A percentile compares a stretch with the other conserved stretches of the same genome.
Conservation (phyloP, 140 eudicot species). For the Ambrosia hybrid region DNA sequence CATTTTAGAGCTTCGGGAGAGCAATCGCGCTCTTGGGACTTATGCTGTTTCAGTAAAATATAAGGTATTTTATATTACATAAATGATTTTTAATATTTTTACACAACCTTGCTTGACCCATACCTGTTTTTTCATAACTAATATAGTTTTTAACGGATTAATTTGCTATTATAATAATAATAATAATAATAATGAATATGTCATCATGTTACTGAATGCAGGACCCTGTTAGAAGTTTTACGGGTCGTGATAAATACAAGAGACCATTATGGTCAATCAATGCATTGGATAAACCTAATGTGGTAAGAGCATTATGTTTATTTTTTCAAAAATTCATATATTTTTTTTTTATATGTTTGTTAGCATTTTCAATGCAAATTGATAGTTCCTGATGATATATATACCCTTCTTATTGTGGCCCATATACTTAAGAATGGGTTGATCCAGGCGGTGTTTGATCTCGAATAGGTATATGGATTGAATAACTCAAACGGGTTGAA, state of each 20-base stretch:
- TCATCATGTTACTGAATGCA: constrained; percentile 36
- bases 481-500: too few species aligned
- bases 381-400: too few species aligned
- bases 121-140: background rate
- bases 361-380: too few species aligned
- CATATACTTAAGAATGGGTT: too few species aligned
- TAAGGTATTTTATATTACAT: constrained; percentile 42
- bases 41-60: constrained; percentile 82
- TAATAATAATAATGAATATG: background rate
- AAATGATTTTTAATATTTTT: background rate
- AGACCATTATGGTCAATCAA: constrained; percentile 79
- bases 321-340: too few species aligned
- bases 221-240: constrained; percentile 91
- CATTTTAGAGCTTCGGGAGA: constrained; percentile 78
- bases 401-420: too few species aligned
- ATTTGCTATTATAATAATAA: background rate
- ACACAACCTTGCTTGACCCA: background rate
- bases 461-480: too few species aligned
- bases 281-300: constrained; percentile 69
- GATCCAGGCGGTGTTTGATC: too few species aligned
- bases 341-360: too few species aligned
- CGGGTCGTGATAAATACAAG: constrained; percentile 92
- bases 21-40: constrained; percentile 87
- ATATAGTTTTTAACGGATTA: background rate
- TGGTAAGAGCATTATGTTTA: constrained; percentile 42